Evolutionary conservation across 805 yeast genomes (phyloP).

Genomic region (Metschnikowia lochheadii): DNA sequence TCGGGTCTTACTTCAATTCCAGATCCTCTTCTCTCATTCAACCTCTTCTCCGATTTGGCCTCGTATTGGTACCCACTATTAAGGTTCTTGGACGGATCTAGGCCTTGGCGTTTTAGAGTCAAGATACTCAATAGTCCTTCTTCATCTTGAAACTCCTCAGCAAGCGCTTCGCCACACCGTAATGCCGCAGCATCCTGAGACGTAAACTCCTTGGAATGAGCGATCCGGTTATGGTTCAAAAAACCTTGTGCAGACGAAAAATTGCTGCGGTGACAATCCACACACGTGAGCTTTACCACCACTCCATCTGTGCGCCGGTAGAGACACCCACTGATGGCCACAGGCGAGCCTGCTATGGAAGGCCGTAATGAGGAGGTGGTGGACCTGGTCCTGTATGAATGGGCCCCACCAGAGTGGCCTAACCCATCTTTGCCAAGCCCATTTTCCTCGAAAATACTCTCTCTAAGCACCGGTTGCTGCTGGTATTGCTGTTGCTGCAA

Average conservation of each 20-base stretch:
- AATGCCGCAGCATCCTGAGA: constrained; percentile 74
- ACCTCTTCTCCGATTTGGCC: background rate
- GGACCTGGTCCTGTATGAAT: constrained; percentile 45
- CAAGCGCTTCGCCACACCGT: constrained; percentile 55
- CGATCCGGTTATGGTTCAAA: constrained; percentile 69
- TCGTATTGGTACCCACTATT: constrained; percentile 35
- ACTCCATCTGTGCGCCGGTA: constrained; percentile 69
- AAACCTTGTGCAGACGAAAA: constrained; percentile 81
- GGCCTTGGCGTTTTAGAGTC: constrained; percentile 28
- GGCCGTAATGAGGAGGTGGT: constrained; percentile 55
- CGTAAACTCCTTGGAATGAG: constrained; percentile 66
- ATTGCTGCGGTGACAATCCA: constrained; percentile 61
- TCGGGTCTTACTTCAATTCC: background rate
- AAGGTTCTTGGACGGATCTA: constrained; percentile 43
- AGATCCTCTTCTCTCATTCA: background rate
- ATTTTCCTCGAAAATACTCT: constrained; percentile 10
- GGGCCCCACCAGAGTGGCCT: constrained; percentile 11
- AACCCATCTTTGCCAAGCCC: background rate
- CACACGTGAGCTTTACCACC: constrained; percentile 63
- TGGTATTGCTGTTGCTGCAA: constrained; percentile 18
- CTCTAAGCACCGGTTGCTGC: constrained; percentile 13
- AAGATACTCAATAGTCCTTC: constrained; percentile 41
- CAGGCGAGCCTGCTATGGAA: constrained; percentile 20
- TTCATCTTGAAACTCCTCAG: constrained; percentile 53
- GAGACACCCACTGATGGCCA: constrained; percentile 43